phyloP scores from a whole-genome alignment of 805 yeast species.

The Suhomyces kilbournensis region DNA sequence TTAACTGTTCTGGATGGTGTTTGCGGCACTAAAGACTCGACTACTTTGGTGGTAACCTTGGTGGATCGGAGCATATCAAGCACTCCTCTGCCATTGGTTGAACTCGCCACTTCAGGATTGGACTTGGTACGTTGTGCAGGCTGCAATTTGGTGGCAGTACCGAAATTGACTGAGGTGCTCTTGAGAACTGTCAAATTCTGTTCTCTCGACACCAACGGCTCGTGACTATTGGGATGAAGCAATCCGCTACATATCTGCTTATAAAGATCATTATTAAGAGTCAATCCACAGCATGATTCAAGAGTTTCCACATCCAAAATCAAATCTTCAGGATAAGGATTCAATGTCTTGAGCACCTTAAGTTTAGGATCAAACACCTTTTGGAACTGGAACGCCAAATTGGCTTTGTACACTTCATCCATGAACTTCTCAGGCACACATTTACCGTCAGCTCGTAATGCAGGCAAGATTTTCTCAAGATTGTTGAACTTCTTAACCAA shows the following conservation, averaged over 20 bases:
- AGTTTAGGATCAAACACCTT: conserved; percentile 74
- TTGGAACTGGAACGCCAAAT: conserved; percentile 77
- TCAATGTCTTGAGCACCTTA: conserved; percentile 52
- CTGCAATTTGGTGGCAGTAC: not conserved
- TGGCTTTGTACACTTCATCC: conserved; percentile 62
- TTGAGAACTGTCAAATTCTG: conserved; percentile 21
- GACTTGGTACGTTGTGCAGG: conserved; percentile 1
- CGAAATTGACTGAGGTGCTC: conserved; percentile 9
- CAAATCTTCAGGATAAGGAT: conserved; percentile 47
- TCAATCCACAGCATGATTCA: conserved; percentile 46
- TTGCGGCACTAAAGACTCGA: not conserved
- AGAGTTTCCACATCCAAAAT: conserved; percentile 41
- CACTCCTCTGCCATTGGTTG: not conserved
- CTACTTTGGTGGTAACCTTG: not conserved
- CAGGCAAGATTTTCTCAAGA: conserved; percentile 54
- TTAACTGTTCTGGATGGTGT: not conserved
- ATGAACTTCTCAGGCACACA: conserved; percentile 56
- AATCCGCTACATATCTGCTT: conserved; percentile 58
- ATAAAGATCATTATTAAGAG: conserved; percentile 48
- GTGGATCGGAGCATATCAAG: conserved; percentile 1
- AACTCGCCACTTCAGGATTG: not conserved
- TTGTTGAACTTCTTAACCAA: conserved; percentile 50
- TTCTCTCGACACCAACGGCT: conserved; percentile 48
- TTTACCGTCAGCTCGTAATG: conserved; percentile 61
- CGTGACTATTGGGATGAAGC: conserved; percentile 61